Evolutionary conservation across 352 stramenopile genomes (phyloP).

Genomic region (Globisporangium spinosum): DNA sequence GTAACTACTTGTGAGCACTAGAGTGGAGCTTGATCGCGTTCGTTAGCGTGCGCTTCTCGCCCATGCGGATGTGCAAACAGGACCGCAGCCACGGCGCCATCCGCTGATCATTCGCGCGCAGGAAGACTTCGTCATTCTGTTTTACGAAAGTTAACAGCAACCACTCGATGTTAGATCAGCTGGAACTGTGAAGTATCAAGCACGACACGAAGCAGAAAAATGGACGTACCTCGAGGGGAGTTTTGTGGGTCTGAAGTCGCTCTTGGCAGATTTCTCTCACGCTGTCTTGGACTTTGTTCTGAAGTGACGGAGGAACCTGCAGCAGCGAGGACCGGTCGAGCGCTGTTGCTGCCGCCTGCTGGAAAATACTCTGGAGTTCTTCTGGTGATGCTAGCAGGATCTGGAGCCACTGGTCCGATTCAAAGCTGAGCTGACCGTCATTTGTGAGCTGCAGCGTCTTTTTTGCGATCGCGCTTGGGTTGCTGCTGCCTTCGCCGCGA

Average conservation of each 20-base stretch:
- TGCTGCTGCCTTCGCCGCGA: constrained; percentile 9
- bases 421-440: constrained; percentile 29
- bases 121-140: constrained; percentile 52
- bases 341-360: constrained; percentile 21
- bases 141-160: not conserved
- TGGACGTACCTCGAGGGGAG: constrained; percentile 24
- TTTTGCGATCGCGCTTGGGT: constrained; percentile 10
- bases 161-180: not conserved
- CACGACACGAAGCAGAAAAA: not conserved
- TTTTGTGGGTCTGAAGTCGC: constrained; percentile 21
- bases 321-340: constrained; percentile 14
- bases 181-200: not conserved
- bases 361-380: constrained; percentile 43
- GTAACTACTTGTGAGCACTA: not conserved
- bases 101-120: constrained; percentile 36
- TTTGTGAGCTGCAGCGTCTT: constrained; percentile 34
- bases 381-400: constrained; percentile 40
- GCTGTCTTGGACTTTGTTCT: constrained; percentile 18
- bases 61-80: constrained; percentile 63
- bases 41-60: constrained; percentile 49
- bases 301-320: constrained; percentile 27
- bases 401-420: constrained; percentile 51
- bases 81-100: constrained; percentile 63
- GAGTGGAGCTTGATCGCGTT: constrained; percentile 17
- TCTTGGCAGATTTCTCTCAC: constrained; percentile 9